These are phyloP conservation scores for Hibiscus trionum DNA, from an alignment of 345 rosid genomes.

Conservation along the genomic window DNA sequence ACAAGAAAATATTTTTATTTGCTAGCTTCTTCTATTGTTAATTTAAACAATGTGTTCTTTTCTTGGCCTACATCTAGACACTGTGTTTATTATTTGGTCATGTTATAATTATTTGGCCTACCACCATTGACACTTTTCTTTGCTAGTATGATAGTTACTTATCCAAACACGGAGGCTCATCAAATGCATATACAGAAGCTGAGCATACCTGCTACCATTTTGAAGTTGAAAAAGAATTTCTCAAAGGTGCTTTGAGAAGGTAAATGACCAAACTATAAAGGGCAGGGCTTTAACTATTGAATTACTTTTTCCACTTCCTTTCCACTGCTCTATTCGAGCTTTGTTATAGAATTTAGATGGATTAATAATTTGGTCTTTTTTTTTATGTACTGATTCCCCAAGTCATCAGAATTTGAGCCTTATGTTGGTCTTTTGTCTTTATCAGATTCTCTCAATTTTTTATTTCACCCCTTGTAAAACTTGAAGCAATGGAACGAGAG, in stretches of 20 bases:
- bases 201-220: constrained; percentile 98
- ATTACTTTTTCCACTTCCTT: constrained; percentile 8
- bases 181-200: constrained; percentile 91
- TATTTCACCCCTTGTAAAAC: constrained; percentile 89
- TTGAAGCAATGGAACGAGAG: constrained; percentile 94
- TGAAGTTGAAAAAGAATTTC: constrained; percentile 86
- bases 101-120: constrained; percentile 9
- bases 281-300: not conserved
- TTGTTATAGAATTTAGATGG: not conserved
- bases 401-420: not conserved
- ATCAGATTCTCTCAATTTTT: constrained; percentile 96
- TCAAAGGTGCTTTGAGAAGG: constrained; percentile 83
- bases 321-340: not conserved
- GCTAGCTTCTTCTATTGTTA: not conserved
- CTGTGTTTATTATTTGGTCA: not conserved
- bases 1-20: not conserved
- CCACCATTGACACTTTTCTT: constrained; percentile 34
- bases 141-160: constrained; percentile 96
- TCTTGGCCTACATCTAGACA: not conserved
- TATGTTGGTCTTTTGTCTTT: constrained; percentile 18
- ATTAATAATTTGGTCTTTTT: not conserved
- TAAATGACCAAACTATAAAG: constrained; percentile 23
- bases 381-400: not conserved
- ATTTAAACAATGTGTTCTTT: not conserved
- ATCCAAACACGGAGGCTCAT: constrained; percentile 97